phyloP scores from a whole-genome alignment of 2,329 filamentous ascomycete genomes.

The Cladobotryum mycophilum region DNA sequence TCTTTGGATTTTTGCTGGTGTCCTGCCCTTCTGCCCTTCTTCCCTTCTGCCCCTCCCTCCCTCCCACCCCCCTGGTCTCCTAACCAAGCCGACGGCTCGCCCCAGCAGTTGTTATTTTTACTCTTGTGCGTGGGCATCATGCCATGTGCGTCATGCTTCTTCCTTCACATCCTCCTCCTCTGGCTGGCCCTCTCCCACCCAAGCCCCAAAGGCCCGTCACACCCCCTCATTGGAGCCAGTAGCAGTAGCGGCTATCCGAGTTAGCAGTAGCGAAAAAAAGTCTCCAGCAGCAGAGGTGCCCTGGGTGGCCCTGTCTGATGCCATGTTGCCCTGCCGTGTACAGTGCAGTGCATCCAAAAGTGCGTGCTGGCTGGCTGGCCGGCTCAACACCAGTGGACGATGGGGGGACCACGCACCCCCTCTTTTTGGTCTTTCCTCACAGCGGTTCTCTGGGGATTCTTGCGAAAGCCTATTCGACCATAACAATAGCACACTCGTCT shows the following conservation, averaged over 20 bases:
- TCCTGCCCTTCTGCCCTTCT: too few species aligned
- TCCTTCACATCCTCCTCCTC: too few species aligned
- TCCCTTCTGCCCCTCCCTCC: too few species aligned
- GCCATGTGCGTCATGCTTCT: constrained; percentile 14
- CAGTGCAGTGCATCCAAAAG: background rate
- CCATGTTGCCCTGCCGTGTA: background rate
- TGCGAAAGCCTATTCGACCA: too few species aligned
- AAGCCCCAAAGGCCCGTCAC: constrained; percentile 5
- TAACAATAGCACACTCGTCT: too few species aligned
- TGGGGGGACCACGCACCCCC: background rate
- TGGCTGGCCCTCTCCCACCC: constrained; percentile 1
- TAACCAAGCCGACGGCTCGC: constrained; percentile 12
- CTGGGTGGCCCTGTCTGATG: background rate
- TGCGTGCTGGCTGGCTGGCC: too few species aligned
- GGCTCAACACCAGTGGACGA: background rate
- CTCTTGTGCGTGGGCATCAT: constrained; percentile 12
- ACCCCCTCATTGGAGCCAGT: background rate
- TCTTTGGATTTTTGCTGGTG: too few species aligned
- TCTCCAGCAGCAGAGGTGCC: too few species aligned
- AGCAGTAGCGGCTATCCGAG: background rate
- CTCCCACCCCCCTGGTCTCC: background rate
- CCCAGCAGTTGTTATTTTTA: constrained; percentile 13
- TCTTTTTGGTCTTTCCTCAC: background rate
- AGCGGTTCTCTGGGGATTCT: too few species aligned
- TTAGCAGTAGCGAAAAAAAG: too few species aligned